Evolutionary conservation across 768 basidiomycete genomes (phyloP).

Genomic region (Trametes elegans): DNA sequence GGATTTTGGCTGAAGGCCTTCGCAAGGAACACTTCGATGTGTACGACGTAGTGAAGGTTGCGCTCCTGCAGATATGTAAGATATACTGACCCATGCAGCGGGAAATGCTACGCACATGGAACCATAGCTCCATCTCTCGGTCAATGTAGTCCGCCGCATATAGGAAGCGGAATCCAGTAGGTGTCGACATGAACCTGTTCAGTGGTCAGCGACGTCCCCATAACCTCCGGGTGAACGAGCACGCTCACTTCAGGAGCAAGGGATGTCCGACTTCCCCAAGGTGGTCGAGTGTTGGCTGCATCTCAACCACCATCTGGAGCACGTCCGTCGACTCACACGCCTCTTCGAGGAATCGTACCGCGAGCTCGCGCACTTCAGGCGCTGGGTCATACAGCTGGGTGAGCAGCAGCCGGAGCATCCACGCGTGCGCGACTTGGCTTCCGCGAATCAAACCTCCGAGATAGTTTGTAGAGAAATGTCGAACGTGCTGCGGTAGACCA

Average conservation of each 20-base stretch:
- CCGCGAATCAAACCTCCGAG: slow-evolving; percentile 77
- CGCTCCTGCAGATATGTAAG: slow-evolving; percentile 85
- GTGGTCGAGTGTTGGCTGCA: slow-evolving; percentile 95
- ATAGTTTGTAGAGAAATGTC: slow-evolving; percentile 85
- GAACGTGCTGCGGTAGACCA: slow-evolving; percentile 59
- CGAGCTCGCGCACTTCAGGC: slow-evolving; percentile 85
- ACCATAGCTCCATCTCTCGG: slow-evolving; percentile 95
- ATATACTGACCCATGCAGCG: no score
- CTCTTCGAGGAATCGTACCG: slow-evolving; percentile 86
- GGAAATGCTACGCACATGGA: slow-evolving; percentile 66
- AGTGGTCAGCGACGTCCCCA: background rate
- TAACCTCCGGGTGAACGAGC: background rate
- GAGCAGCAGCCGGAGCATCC: slow-evolving; percentile 87
- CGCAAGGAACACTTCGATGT: slow-evolving; percentile 89
- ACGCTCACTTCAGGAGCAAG: slow-evolving; percentile 75
- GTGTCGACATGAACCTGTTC: slow-evolving; percentile 87
- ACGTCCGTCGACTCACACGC: slow-evolving; percentile 84
- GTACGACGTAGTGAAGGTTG: slow-evolving; percentile 89
- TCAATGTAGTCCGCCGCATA: slow-evolving; percentile 92
- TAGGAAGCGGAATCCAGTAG: slow-evolving; percentile 89
- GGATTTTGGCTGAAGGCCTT: slow-evolving; percentile 62
- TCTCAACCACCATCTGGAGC: slow-evolving; percentile 86
- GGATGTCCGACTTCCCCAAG: slow-evolving; percentile 91
- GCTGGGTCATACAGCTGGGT: slow-evolving; percentile 96
- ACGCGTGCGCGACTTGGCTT: slow-evolving; percentile 65